These are phyloP conservation scores for Sonneratia caseolaris DNA, from an alignment of 345 rosid genomes.

Conservation along the genomic window DNA sequence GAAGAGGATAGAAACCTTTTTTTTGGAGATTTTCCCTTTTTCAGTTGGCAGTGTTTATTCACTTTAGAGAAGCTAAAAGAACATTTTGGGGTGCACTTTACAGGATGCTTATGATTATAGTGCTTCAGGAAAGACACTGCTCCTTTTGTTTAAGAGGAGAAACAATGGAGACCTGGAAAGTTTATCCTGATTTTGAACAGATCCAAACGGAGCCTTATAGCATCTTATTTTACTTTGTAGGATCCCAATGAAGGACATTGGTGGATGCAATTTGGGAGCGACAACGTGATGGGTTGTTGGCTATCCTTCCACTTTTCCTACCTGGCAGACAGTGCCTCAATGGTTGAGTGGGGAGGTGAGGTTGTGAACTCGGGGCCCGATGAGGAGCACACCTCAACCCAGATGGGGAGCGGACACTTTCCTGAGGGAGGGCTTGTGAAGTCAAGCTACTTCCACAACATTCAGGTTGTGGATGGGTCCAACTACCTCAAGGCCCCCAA, in stretches of 20 bases:
- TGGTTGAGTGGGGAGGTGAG: slow-evolving; percentile 99
- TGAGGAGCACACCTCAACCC: slow-evolving; percentile 83
- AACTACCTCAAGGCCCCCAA: slow-evolving; percentile 92
- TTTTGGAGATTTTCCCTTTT: no score
- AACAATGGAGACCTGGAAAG: no score
- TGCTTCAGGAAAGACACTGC: no score
- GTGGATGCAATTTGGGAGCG: slow-evolving; percentile 99
- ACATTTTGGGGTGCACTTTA: no score
- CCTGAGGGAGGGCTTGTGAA: slow-evolving; percentile 94
- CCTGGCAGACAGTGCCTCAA: slow-evolving; percentile 80
- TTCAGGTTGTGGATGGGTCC: slow-evolving; percentile 76
- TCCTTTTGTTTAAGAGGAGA: no score
- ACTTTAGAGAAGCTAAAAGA: no score
- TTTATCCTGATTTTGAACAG: not conserved
- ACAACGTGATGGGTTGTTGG: slow-evolving; percentile 83
- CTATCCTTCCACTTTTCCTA: slow-evolving; percentile 91
- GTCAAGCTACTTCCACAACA: slow-evolving; percentile 82
- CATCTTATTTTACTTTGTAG: slow-evolving; percentile 18
- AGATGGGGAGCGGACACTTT: slow-evolving; percentile 90
- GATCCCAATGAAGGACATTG: slow-evolving; percentile 96
- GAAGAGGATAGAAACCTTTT: no score
- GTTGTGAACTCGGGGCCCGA: slow-evolving; percentile 82
- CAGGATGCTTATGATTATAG: no score
- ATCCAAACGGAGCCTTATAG: not conserved
- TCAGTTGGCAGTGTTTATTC: no score